These are phyloP conservation scores for Fusarium hostae DNA, from an alignment of 2,329 filamentous ascomycete species.

Conservation along the genomic window DNA sequence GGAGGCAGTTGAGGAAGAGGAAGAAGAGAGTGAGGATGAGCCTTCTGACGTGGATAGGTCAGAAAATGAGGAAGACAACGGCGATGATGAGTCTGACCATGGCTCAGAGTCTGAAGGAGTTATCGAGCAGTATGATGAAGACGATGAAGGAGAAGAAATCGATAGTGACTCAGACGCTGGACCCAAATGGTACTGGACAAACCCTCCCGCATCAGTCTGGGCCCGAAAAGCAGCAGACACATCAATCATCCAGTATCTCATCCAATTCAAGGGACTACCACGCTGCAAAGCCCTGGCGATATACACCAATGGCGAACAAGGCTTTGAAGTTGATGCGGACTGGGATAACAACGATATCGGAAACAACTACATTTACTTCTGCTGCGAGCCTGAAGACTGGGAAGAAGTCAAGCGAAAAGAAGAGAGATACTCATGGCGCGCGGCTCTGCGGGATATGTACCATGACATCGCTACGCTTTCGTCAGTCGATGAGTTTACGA, in stretches of 20 bases:
- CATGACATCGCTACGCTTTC: not conserved
- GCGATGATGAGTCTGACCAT: not conserved
- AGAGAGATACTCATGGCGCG: not conserved
- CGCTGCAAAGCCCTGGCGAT: not conserved
- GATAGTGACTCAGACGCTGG: not conserved
- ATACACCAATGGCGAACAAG: not conserved
- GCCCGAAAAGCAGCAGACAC: not conserved
- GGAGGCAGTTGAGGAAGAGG: not conserved
- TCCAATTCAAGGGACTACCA: not conserved
- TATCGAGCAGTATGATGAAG: not conserved
- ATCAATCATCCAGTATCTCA: not conserved
- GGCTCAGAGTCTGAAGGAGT: not conserved
- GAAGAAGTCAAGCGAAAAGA: not conserved
- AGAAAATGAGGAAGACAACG: not conserved
- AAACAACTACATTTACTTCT: not conserved
- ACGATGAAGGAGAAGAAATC: not conserved
- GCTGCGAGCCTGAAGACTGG: not conserved
- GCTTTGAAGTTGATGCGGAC: not conserved
- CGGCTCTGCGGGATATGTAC: slow-evolving; percentile 8
- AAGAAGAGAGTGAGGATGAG: not conserved
- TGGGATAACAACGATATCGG: slow-evolving; percentile 7
- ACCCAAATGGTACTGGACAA: not conserved
- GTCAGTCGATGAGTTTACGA: not conserved
- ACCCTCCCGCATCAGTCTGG: slow-evolving; percentile 12
- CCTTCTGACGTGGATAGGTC: not conserved